Percentiles rank a stretch among this genome's conserved stretches.
Evolutionary conservation across 176 grass and related monocot genomes (phyloP).

Genomic region (Cenchrus americanus): DNA sequence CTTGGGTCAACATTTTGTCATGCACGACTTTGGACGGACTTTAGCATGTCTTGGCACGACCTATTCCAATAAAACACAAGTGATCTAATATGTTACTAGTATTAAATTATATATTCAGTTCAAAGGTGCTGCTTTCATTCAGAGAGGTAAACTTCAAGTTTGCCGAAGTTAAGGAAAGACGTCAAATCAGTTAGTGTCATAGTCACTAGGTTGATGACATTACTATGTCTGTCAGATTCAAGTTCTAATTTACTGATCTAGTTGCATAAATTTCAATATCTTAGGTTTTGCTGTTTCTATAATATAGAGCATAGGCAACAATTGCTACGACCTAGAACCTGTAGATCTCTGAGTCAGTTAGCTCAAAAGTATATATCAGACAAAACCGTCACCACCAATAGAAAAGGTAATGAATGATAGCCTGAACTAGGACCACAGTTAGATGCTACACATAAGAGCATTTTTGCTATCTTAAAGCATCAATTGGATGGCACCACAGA

Average conservation of each 20-base stretch:
- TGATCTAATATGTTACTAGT: slow-evolving; percentile 37
- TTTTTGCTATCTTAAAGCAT: slow-evolving; percentile 40
- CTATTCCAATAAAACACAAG: slow-evolving; percentile 51
- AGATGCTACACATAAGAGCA: background rate
- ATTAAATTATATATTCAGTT: slow-evolving; percentile 39
- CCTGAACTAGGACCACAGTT: slow-evolving; percentile 35
- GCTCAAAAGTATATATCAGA: slow-evolving; percentile 18
- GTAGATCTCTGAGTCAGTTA: slow-evolving; percentile 38
- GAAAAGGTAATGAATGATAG: slow-evolving; percentile 19
- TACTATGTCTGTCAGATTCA: slow-evolving; percentile 3
- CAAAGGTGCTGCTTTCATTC: slow-evolving; percentile 16
- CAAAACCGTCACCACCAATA: slow-evolving; percentile 28
- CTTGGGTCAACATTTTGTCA: slow-evolving; percentile 43
- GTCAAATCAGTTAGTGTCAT: background rate
- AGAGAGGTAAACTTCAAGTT: slow-evolving; percentile 38
- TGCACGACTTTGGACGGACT: slow-evolving; percentile 33
- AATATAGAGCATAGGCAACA: slow-evolving; percentile 9
- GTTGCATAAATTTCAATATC: slow-evolving; percentile 7
- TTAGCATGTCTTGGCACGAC: slow-evolving; percentile 45
- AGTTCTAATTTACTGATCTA: slow-evolving; percentile 18
- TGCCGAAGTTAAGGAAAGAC: slow-evolving; percentile 1
- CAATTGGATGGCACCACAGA: background rate
- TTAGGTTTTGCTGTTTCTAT: slow-evolving; percentile 20
- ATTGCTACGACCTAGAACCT: slow-evolving; percentile 5
- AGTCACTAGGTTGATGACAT: slow-evolving; percentile 11